phyloP scores from a whole-genome alignment of 164 flowering plant genomes.

The Vitis rotundifolia region DNA sequence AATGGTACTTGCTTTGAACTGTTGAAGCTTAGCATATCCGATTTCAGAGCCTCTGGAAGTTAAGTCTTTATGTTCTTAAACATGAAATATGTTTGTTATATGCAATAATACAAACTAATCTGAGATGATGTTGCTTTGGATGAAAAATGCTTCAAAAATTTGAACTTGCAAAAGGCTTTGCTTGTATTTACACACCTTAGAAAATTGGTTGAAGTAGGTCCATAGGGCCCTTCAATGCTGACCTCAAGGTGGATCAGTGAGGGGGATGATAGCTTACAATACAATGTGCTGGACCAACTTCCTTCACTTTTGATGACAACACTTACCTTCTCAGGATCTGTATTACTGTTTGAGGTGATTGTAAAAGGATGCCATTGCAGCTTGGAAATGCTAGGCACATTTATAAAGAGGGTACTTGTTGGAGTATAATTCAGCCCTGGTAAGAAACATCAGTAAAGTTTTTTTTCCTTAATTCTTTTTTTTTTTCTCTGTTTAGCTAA shows the following conservation, averaged over 20 bases:
- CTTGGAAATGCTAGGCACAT: slow-evolving; percentile 58
- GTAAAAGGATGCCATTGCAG: slow-evolving; percentile 77
- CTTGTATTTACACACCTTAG: slow-evolving; percentile 43
- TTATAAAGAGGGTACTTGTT: slow-evolving; percentile 53
- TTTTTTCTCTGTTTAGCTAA: no score
- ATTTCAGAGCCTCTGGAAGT: no score
- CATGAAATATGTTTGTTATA: no score
- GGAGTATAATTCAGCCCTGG: slow-evolving; percentile 58
- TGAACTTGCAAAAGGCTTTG: no score
- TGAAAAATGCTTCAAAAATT: no score
- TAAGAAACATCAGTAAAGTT: not conserved
- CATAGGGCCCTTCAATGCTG: slow-evolving; percentile 89
- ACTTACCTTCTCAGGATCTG: slow-evolving; percentile 50
- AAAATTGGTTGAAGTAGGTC: slow-evolving; percentile 62
- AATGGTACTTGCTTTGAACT: no score
- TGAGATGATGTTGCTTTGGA: no score
- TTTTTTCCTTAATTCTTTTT: no score
- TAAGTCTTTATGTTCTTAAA: no score
- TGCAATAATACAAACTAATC: no score
- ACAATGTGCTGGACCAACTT: slow-evolving; percentile 50
- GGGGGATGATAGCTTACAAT: slow-evolving; percentile 48
- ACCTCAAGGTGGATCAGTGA: slow-evolving; percentile 52
- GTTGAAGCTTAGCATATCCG: no score
- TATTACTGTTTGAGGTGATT: slow-evolving; percentile 44
- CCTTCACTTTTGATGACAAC: slow-evolving; percentile 55